Evolutionary conservation across 306 rosid genomes (phyloP), one percentile per base, ranked within the genome.

Genomic region (Medicago arabica): DNA sequence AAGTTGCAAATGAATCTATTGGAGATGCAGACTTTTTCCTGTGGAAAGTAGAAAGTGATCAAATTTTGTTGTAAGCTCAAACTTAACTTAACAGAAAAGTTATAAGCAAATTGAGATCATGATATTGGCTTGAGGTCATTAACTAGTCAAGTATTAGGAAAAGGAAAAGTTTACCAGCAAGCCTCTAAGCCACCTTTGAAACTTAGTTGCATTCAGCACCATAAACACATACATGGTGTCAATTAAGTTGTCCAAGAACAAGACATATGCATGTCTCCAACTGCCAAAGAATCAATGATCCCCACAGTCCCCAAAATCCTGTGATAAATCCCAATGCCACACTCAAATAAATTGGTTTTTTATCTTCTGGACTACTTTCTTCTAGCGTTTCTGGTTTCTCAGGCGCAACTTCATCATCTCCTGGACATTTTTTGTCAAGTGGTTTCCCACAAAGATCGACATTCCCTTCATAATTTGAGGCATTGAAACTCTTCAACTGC

Each of bases 251-350:
- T 51, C 53, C 18, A 75, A 25, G 65, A 65, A 75, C 43, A 39
- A 38, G 55, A 50, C 21, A 38, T 75, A 75, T 6, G 41, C 2
- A 21, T 38, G 65, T 41, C 73, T 64, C 66, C 80, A 65, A 15
- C 8, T 13, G 55, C 8, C 3, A 65, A 19, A 75, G 19, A 1
- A 75, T 28, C 18, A 75, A 6, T 6, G 67, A 66, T 25, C 73
- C 66, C 6, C 51, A 51, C 1, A 38, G 60, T 1, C 44, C 66
- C 40, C 55, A 75, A 64, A 75, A 75, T 75, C 64, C 55, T 7
- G 51, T 64, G 40, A 75, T 65, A 28, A 76, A 66, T 54, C 80
- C 80, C 38, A 40, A 40, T 76, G 34, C 6, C 67, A 66, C 60
- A 9, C 67, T 76, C 41, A 31, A 10, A 66, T 54, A 66, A 25